Percentiles rank a stretch among this genome's conserved stretches.
Conservation (phyloP, 169 alveolate genomes). For the Eimeria necatrix region DNA sequence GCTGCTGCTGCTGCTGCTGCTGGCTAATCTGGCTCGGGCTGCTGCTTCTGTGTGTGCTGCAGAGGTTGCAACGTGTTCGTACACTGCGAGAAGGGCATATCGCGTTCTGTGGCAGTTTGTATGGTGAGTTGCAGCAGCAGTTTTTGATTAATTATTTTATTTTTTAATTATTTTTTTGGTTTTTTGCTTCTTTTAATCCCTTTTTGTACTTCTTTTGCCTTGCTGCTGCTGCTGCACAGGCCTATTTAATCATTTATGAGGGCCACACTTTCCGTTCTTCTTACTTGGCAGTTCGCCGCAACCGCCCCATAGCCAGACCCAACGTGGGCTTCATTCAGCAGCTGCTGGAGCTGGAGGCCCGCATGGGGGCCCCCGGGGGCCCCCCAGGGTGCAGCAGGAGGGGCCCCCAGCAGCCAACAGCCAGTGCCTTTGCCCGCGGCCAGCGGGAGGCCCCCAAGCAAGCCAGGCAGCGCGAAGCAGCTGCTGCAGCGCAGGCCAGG, state of each 20-base stretch:
- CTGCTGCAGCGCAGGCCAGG: background rate
- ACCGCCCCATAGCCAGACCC: conserved; percentile 76
- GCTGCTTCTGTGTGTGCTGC: background rate
- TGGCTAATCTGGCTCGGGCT: background rate
- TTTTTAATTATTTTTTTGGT: background rate
- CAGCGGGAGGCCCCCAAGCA: background rate
- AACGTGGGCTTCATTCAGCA: conserved; percentile 67
- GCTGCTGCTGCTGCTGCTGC: background rate
- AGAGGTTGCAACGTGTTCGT: conserved; percentile 66
- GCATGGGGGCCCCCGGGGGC: background rate
- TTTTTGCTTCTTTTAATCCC: background rate
- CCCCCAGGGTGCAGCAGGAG: conserved; percentile 22
- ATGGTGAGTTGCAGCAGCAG: conserved; percentile 32
- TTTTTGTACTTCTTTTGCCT: background rate
- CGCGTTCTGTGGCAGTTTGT: conserved; percentile 74
- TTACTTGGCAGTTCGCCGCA: conserved; percentile 3
- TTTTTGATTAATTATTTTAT: no score
- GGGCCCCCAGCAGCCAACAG: background rate
- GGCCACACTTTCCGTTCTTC: conserved; percentile 57
- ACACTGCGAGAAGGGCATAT: conserved; percentile 76
- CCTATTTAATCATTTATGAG: conserved; percentile 51
- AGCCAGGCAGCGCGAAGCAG: background rate
- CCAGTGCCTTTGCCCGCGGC: no score
- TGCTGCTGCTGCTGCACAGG: conserved; percentile 52
- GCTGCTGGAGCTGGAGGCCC: conserved; percentile 60